Conservation (phyloP, 345 rosid genomes). For the Rhodamnia rubescens region DNA sequence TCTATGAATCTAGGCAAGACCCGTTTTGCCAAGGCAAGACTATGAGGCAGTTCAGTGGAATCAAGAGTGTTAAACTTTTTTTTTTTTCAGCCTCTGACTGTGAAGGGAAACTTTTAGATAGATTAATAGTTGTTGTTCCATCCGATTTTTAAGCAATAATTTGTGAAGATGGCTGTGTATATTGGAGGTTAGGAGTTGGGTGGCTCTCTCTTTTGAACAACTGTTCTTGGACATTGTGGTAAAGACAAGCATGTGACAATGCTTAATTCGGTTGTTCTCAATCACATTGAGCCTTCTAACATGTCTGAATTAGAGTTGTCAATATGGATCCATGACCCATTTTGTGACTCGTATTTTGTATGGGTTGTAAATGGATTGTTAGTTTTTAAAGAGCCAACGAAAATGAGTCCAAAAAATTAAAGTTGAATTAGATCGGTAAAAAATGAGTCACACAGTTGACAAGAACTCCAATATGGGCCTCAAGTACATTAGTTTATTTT, state of each 20-base stretch:
- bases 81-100: background rate
- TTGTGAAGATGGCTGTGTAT: background rate
- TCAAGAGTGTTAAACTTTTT: background rate
- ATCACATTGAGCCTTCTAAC: background rate
- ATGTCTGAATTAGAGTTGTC: background rate
- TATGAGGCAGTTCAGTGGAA: background rate
- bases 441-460: no score
- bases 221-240: background rate
- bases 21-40: background rate
- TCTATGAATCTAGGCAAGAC: background rate
- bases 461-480: no score
- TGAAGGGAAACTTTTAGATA: background rate
- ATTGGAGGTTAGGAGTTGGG: background rate
- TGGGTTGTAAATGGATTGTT: no score
- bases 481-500: no score
- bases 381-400: no score
- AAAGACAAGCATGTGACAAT: background rate
- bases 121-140: background rate
- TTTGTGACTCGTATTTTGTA: no score
- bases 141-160: background rate
- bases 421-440: no score
- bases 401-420: no score
- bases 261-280: background rate
- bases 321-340: no score
- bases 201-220: background rate